These are phyloP conservation scores for Bruguiera hainesii DNA, from an alignment of 441 rosid species.

Conservation along the genomic window DNA sequence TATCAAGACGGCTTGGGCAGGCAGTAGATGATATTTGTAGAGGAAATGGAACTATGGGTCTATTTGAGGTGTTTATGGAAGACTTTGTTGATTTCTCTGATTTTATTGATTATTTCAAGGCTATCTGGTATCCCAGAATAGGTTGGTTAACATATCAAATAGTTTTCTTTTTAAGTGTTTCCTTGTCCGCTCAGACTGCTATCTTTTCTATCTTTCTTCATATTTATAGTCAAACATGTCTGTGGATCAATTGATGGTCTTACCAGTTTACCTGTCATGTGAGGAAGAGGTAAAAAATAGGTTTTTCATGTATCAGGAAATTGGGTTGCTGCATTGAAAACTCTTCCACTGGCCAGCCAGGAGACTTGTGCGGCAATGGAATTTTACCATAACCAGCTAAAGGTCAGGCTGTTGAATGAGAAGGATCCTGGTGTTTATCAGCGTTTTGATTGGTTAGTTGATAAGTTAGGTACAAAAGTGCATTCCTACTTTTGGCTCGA, in stretches of 20 bases:
- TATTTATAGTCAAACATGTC: neutral
- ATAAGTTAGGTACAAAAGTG: slow-evolving; percentile 83
- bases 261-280: neutral
- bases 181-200: slow-evolving; percentile 5
- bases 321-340: slow-evolving; percentile 55
- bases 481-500: slow-evolving; percentile 97
- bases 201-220: slow-evolving; percentile 5
- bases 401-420: slow-evolving; percentile 69
- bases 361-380: slow-evolving; percentile 91
- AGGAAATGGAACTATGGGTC: slow-evolving; percentile 43
- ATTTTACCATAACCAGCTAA: slow-evolving; percentile 80
- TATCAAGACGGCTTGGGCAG: slow-evolving; percentile 58
- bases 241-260: neutral
- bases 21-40: slow-evolving; percentile 57
- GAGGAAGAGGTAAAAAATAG: neutral
- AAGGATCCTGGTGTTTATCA: slow-evolving; percentile 55
- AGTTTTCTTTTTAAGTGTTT: slow-evolving; percentile 3
- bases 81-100: slow-evolving; percentile 53
- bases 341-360: slow-evolving; percentile 76
- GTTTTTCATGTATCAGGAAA: slow-evolving; percentile 39
- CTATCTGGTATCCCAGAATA: slow-evolving; percentile 74
- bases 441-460: slow-evolving; percentile 89
- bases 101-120: slow-evolving; percentile 81
- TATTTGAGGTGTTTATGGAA: slow-evolving; percentile 55
- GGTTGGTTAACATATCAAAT: slow-evolving; percentile 37